Conservation (phyloP, 108 stramenopile species). For the Nitzschia sp. region DNA sequence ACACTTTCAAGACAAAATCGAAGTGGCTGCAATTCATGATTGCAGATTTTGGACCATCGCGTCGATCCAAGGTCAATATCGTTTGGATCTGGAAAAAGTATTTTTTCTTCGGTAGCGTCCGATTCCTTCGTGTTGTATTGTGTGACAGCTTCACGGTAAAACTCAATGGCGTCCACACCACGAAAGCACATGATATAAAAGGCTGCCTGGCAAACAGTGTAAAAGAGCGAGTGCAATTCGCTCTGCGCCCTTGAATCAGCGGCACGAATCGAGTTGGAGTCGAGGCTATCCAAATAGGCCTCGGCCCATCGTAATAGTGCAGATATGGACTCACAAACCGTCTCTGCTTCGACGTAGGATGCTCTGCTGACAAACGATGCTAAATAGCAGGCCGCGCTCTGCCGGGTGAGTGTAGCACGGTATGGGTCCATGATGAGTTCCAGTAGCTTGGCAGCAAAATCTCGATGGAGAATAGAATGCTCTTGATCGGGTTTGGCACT, state of each 20-base stretch:
- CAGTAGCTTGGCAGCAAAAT: conserved; percentile 72
- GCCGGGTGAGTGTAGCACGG: conserved; percentile 68
- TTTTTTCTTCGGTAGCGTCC: neutral
- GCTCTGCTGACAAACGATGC: conserved; percentile 95
- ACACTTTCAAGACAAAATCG: conserved; percentile 93
- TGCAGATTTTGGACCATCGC: conserved; percentile 67
- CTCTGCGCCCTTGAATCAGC: conserved; percentile 56
- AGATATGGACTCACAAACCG: conserved; percentile 72
- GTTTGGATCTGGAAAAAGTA: conserved; percentile 34
- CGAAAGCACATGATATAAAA: conserved; percentile 98
- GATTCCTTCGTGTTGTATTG: neutral
- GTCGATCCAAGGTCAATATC: conserved; percentile 49
- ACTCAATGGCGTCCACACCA: conserved; percentile 70
- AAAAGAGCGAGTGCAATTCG: conserved; percentile 86
- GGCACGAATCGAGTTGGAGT: conserved; percentile 28
- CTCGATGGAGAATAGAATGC: conserved; percentile 59
- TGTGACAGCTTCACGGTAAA: conserved; percentile 49
- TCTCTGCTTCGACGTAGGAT: conserved; percentile 74
- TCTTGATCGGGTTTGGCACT: conserved; percentile 17
- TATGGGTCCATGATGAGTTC: conserved; percentile 73
- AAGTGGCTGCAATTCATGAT: conserved; percentile 82
- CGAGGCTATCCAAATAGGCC: conserved; percentile 68
- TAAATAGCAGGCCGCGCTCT: conserved; percentile 89
- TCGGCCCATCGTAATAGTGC: conserved; percentile 88
- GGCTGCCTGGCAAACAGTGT: conserved; percentile 93